phyloP scores from a whole-genome alignment of 371 early-diverging fungal species.

The Syncephalastrum racemosum region DNA sequence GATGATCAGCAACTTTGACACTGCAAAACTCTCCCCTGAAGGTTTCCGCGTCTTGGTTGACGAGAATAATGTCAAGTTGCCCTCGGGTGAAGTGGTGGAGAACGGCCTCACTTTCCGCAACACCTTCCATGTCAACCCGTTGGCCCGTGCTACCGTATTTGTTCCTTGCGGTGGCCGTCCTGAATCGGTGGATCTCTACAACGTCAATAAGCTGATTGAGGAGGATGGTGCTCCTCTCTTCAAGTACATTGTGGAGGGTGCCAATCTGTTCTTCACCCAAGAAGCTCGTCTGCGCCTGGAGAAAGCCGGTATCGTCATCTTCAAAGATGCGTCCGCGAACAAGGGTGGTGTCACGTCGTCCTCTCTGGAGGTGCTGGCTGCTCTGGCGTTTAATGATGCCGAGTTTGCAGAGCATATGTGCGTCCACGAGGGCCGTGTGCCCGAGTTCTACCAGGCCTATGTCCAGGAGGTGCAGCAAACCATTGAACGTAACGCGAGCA shows the following conservation, averaged over 20 bases:
- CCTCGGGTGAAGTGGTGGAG: conserved; percentile 84
- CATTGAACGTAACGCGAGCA: conserved; percentile 92
- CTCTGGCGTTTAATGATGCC: conserved; percentile 88
- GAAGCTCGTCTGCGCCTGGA: conserved; percentile 96
- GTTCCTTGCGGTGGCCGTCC: conserved; percentile 99
- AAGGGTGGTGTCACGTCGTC: conserved; percentile 98
- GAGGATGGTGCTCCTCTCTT: conserved; percentile 84
- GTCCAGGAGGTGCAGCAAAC: conserved; percentile 88
- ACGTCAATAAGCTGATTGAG: conserved; percentile 78
- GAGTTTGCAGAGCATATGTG: conserved; percentile 93
- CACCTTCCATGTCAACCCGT: conserved; percentile 87
- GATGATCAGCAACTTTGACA: conserved; percentile 91
- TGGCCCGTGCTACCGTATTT: conserved; percentile 88
- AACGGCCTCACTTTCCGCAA: conserved; percentile 95
- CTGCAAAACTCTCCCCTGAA: conserved; percentile 67
- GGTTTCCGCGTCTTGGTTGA: conserved; percentile 96
- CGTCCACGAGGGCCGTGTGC: conserved; percentile 74
- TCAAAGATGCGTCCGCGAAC: conserved; percentile 98
- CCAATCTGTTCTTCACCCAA: conserved; percentile 98
- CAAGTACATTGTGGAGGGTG: conserved; percentile 98
- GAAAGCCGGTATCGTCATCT: conserved; percentile 89
- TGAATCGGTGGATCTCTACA: conserved; percentile 94
- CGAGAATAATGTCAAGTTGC: conserved; percentile 84
- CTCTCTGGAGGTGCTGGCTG: conserved; percentile 94
- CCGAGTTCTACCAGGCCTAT: conserved; percentile 89